Base-by-base conservation (phyloP, 306 rosid species). In the Elaeagnus macrophylla region DNA sequence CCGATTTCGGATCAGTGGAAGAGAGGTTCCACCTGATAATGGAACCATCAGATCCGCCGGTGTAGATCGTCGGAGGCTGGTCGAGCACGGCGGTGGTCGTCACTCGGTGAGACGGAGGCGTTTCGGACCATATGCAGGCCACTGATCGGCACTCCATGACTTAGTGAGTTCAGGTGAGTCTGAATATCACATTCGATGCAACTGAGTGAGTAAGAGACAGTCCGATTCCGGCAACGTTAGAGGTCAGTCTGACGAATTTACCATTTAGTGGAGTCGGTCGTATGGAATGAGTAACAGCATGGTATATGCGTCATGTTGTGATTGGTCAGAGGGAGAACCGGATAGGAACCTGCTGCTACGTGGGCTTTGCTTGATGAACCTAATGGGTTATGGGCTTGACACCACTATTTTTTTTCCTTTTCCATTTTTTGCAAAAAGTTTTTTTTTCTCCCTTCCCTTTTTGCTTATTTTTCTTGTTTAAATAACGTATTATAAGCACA, bases 1-100 rank as follows among this genome's bases (percentile, higher is more conserved):
- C 97, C 94, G 88, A 75, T 37, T 51, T 19, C 64, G 94, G 65
- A 69, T 60, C 58, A 61, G 70, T 3, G 65, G 32, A 48, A 36
- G 80, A 79, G 42, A 87, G 61, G 76, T 78, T 70, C 96, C 96
- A 87, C 96, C 93, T 84, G 85, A 91, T 71, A 79, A 91, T 70
- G 67, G 93, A 87, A 74, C 99, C 99, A 70, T 91, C 93, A 59
- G 95, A 86, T 86, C 95, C 96, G 51, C 87, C 93, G 74, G 96
- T 87, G 75, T 82, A 91, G 48, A 84, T 77, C 45, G 95, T 61
- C 4, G 83, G 83, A 6, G 88, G 94, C 10, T 67, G 75, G 48
- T 54, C 18, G 55, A 85, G 77, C 42, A 69, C 75, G 35, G 93
- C 79, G 2, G 73, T 76, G 74, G 96, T 87, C 37, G 96, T 91